Evolutionary conservation across 2,329 filamentous ascomycete genomes (phyloP), one percentile per base, ranked within the genome.

Genomic region (Geosmithia putterillii): DNA sequence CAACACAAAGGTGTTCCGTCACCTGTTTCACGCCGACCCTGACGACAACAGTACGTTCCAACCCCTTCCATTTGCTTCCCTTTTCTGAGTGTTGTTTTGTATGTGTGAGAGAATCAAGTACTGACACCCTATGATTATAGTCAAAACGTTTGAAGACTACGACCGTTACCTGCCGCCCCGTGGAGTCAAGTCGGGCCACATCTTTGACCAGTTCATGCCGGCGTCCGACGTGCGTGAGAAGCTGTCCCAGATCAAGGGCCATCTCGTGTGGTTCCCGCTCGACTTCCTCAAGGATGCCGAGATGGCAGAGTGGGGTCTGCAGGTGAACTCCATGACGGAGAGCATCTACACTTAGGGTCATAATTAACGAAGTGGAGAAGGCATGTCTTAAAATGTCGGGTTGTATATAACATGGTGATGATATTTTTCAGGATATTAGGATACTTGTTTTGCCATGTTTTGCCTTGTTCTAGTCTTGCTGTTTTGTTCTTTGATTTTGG

Each of bases 221-320:
- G 74, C 79, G 0, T 70, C 80, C 20, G 81, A 94, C 44, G 79
- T 92, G 7, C 74, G 85, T 15, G 60, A 72, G 50, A 87, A 90
- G 60, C 67, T 96, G 41, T 80, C 87, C 53, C 72, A 82, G 55
- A 78, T 96, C 51, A 81, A 79, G 64, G 90, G 90, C 0, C 90
- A 96, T 66, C 61, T 96, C 36, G 90, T 96, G 7, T 94, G 86
- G 86, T 90, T 95, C 81, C 88, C 88, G n/a, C 61, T 96, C 54
- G 77, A 88, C 39, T 96, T 95, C 58, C 62, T 96, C 56, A 72
- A 76, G 53, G 80, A 94, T 49, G 87, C 81, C 0, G 74, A 86
- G 53, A 94, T 96, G 88, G 89, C 89, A 0, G 89, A 95, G 66
- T 77, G 75, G 54, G 89, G 90, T 0, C 56, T 96, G 61, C 81